Conservation (phyloP, 352 stramenopile genomes). For the Pythium oligandrum region DNA sequence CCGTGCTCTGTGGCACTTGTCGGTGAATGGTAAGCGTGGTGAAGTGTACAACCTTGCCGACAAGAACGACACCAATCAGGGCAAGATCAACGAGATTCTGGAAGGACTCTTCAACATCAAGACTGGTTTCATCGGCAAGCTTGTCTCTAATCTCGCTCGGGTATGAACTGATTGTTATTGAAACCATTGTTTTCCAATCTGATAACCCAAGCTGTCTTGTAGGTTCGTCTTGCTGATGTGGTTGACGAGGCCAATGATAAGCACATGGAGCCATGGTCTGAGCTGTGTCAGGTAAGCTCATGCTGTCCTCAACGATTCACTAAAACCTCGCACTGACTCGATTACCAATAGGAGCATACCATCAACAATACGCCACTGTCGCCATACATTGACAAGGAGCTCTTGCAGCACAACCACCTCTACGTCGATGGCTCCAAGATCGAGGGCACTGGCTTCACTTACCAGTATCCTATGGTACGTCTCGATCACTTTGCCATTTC, state of each 20-base stretch:
- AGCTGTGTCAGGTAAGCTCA: slow-evolving; percentile 60
- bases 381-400: slow-evolving; percentile 86
- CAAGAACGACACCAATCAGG: slow-evolving; percentile 84
- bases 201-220: not conserved
- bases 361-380: slow-evolving; percentile 84
- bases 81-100: slow-evolving; percentile 70
- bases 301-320: not conserved
- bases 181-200: not conserved
- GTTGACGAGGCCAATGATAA: slow-evolving; percentile 90
- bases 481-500: not conserved
- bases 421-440: slow-evolving; percentile 77
- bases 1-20: slow-evolving; percentile 72
- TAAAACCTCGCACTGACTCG: slow-evolving; percentile 1
- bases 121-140: slow-evolving; percentile 81
- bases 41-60: slow-evolving; percentile 84
- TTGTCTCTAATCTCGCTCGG: slow-evolving; percentile 78
- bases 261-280: slow-evolving; percentile 85
- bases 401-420: slow-evolving; percentile 82
- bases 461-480: slow-evolving; percentile 63
- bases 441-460: slow-evolving; percentile 69
- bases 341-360: slow-evolving; percentile 39
- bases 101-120: slow-evolving; percentile 80
- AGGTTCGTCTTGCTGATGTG: slow-evolving; percentile 70
- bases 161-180: slow-evolving; percentile 11
- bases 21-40: slow-evolving; percentile 37